Base-by-base conservation (phyloP, 805 yeast genomes). In the Barnettozyma siamensis region DNA sequence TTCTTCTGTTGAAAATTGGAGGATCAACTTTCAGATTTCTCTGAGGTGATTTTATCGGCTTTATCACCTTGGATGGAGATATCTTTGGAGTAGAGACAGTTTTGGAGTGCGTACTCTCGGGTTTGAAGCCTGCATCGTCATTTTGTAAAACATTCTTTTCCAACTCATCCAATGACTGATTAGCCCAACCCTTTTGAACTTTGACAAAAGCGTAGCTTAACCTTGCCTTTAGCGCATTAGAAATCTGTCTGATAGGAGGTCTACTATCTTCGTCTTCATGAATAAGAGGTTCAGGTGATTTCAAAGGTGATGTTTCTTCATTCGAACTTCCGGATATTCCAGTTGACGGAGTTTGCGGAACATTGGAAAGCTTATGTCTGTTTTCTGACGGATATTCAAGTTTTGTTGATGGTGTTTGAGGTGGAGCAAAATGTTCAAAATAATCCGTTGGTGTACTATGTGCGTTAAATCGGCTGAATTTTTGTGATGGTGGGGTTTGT, bases 201-300 rank as follows among this genome's bases (percentile, higher is more conserved):
- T 66, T 66, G 10, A 66, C 64, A 46, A 64, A 58, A 2, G 73
- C 73, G 49, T 66, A 65, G 41, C 64, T 65, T 13, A 68, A 49
- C 41, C 72, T 54, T 12, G 70, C 64, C 42, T 63, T 64, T 31
- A 68, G 52, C 42, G 62, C 63, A 18, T 64, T 58, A 1, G 72
- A 66, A 16, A 67, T 60, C 35, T 64, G 65, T 37, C 69, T 56
- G 12, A 66, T 66, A 10, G 71, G 70, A 31, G 65, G 65, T 28
- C 51, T 57, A 11, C 50, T 55, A 16, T 47, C 60, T 11, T 44
- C 50, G 23, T 55, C 58, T 8, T 55, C 55, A 3, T 44, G 45
- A 5, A 21, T 26, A 4, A 33, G 11, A 7, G 46, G 48, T n/a
- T 54, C 42, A 4, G 61, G 61, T 0, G 60, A 55, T 23, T 55